Evolutionary conservation across 2,329 filamentous ascomycete genomes (phyloP).

Genomic region (Alternaria postmessia): DNA sequence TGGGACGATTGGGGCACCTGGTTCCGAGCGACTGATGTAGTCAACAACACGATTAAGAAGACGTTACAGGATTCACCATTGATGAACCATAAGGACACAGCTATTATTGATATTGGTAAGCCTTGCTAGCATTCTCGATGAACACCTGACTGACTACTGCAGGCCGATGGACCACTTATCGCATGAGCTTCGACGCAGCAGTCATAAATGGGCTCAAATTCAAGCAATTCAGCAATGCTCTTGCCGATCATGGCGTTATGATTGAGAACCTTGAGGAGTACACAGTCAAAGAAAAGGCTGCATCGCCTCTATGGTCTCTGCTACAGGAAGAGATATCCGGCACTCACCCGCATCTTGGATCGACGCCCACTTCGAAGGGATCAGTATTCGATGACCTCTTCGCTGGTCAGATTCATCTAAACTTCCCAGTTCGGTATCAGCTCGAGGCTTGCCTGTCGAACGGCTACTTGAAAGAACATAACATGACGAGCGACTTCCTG

Average conservation of each 20-base stretch:
- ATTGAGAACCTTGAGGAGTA: conserved; percentile 59
- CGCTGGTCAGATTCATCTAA: conserved; percentile 34
- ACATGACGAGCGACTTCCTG: conserved; percentile 73
- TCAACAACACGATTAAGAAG: conserved; percentile 49
- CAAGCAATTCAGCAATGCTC: conserved; percentile 58
- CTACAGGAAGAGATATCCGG: conserved; percentile 42
- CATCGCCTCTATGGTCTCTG: conserved; percentile 32
- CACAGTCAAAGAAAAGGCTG: conserved; percentile 34
- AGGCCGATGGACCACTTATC: conserved; percentile 71
- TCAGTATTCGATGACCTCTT: conserved; percentile 45
- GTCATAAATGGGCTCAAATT: conserved; percentile 48
- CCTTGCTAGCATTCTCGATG: neutral
- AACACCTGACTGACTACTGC: conserved; percentile 3
- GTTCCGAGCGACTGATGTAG: conserved; percentile 71
- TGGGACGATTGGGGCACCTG: conserved; percentile 68
- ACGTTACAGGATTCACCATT: conserved; percentile 31
- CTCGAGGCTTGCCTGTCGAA: conserved; percentile 92
- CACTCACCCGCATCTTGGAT: conserved; percentile 32
- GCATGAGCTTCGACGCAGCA: conserved; percentile 56
- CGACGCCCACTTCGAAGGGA: neutral
- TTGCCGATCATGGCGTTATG: conserved; percentile 77
- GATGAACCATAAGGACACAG: conserved; percentile 53
- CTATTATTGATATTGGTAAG: conserved; percentile 68
- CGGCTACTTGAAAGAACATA: conserved; percentile 77
- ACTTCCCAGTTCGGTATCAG: conserved; percentile 82